phyloP scores from a whole-genome alignment of 1,139 yeast genomes.

The Candida sp. region DNA sequence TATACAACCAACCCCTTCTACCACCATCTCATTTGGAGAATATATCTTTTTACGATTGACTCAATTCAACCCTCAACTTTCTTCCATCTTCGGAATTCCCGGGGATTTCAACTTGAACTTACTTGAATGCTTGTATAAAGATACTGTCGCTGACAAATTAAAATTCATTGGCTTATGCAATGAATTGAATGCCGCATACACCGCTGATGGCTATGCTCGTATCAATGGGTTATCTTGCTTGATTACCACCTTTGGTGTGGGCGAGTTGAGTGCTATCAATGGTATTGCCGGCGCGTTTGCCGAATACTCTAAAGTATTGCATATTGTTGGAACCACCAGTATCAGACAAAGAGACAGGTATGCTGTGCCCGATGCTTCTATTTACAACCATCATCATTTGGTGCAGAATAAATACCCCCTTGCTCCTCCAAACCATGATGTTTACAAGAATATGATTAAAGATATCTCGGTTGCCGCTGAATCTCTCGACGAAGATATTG shows the following conservation, averaged over 20 bases:
- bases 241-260: slow-evolving; percentile 77
- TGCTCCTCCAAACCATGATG: slow-evolving; percentile 50
- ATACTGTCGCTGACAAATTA: slow-evolving; percentile 18
- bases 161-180: slow-evolving; percentile 31
- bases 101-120: slow-evolving; percentile 41
- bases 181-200: slow-evolving; percentile 54
- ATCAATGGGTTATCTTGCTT: slow-evolving; percentile 41
- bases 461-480: slow-evolving; percentile 60
- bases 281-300: slow-evolving; percentile 83
- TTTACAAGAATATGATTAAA: slow-evolving; percentile 59
- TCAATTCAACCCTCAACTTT: slow-evolving; percentile 34
- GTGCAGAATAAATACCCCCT: slow-evolving; percentile 54
- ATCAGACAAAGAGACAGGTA: slow-evolving; percentile 18
- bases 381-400: slow-evolving; percentile 61
- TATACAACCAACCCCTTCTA: too few species aligned
- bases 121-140: slow-evolving; percentile 32
- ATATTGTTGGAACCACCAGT: slow-evolving; percentile 76
- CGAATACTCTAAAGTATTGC: slow-evolving; percentile 75
- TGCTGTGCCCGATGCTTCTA: slow-evolving; percentile 8
- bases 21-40: slow-evolving; percentile 32
- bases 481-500: slow-evolving; percentile 44
- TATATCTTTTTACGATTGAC: slow-evolving; percentile 32
- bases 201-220: slow-evolving; percentile 78
- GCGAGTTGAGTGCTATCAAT: slow-evolving; percentile 81
- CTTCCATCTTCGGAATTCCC: slow-evolving; percentile 37